A percentile compares a stretch with the other conserved stretches of the same genome.
Conservation (phyloP, 176 grass and related monocot species). For the Carex kokanica region DNA sequence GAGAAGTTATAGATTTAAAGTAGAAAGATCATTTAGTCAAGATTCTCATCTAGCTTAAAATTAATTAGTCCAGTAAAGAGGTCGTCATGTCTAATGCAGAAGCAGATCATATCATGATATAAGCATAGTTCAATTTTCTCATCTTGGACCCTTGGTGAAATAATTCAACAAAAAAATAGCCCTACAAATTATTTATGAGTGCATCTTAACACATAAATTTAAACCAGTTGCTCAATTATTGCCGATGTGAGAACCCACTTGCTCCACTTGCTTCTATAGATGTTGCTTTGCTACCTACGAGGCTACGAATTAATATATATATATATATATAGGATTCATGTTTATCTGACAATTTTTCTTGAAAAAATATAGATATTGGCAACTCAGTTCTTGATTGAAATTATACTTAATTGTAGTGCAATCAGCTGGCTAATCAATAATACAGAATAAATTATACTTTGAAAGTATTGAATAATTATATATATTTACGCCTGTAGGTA, state of each 20-base stretch:
- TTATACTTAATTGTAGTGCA: not conserved
- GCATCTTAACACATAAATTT: not conserved
- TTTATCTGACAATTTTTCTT: not conserved
- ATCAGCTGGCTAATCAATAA: not conserved
- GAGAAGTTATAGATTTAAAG: not conserved
- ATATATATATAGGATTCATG: not conserved
- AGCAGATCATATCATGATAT: not conserved
- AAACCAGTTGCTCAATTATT: constrained; percentile 9
- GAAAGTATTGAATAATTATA: not conserved
- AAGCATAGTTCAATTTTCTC: not conserved
- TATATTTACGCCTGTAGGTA: not conserved
- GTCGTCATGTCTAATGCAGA: not conserved
- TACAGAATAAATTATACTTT: not conserved
- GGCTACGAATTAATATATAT: not conserved
- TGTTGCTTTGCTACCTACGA: not conserved
- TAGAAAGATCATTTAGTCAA: not conserved
- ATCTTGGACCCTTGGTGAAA: not conserved
- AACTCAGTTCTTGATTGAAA: not conserved
- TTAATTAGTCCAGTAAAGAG: not conserved
- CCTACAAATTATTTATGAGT: not conserved
- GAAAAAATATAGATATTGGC: not conserved
- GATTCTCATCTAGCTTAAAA: not conserved
- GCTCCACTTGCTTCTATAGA: not conserved
- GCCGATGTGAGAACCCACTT: constrained; percentile 5
- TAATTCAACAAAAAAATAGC: not conserved